These are phyloP conservation scores for Rhodocollybia butyracea DNA, from an alignment of 768 basidiomycete genomes.

Conservation along the genomic window DNA sequence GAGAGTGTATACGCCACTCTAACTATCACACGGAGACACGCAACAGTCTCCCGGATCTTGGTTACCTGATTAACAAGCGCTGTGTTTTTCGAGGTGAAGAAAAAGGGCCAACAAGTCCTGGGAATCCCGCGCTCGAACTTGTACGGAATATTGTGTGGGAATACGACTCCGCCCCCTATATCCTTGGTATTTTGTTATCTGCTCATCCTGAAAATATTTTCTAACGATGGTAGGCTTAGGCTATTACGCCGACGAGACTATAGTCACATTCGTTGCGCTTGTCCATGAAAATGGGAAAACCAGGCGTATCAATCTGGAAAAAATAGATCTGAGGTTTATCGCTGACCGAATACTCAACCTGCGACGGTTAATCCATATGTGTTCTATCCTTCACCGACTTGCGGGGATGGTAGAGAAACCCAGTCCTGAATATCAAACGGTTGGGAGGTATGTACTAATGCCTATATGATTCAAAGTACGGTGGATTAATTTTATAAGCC, in stretches of 20 bases:
- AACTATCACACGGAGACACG: slow-evolving; percentile 15
- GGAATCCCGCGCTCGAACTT: slow-evolving; percentile 18
- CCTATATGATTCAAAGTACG: not conserved
- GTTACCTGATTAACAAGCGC: slow-evolving; percentile 13
- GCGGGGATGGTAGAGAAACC: not conserved
- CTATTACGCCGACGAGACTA: not conserved
- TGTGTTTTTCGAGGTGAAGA: slow-evolving; percentile 25
- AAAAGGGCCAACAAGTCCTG: slow-evolving; percentile 9
- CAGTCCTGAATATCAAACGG: not conserved
- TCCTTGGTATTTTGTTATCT: slow-evolving; percentile 19
- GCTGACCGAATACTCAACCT: not conserved
- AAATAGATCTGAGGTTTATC: not conserved
- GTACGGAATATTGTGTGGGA: slow-evolving; percentile 16
- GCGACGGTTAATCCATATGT: not conserved
- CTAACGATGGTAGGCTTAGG: slow-evolving; percentile 13
- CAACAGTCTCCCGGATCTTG: slow-evolving; percentile 16
- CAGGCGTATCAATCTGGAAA: not conserved
- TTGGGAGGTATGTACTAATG: not conserved
- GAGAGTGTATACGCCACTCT: slow-evolving; percentile 18
- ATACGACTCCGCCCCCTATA: slow-evolving; percentile 21
- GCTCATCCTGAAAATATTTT: slow-evolving; percentile 7
- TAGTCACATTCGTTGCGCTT: not conserved
- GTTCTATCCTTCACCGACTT: not conserved
- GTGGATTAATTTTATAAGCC: slow-evolving; percentile 10
- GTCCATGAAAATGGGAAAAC: not conserved